phyloP scores from a whole-genome alignment of 2,329 filamentous ascomycete genomes.

The Pestalotiopsis sp. region DNA sequence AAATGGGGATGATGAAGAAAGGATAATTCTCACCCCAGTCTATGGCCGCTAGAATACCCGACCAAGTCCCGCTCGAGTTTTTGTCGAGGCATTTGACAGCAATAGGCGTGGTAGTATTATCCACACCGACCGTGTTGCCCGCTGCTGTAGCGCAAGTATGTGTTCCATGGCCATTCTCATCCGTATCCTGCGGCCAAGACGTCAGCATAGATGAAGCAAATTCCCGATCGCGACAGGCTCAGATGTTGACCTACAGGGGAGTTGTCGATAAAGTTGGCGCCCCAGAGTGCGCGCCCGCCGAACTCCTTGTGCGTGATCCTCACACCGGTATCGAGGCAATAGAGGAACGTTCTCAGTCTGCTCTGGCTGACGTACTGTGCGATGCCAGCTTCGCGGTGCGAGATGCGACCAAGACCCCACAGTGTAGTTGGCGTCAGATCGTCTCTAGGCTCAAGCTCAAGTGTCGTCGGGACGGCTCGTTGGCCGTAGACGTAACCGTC shows the following conservation, averaged over 20 bases:
- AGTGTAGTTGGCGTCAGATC: constrained; percentile 14
- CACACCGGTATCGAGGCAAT: constrained; percentile 29
- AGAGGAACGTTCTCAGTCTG: constrained; percentile 20
- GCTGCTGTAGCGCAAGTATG: constrained; percentile 27
- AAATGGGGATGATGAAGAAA: too few relatives aligned
- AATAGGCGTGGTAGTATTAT: constrained; percentile 26
- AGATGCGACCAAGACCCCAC: constrained; percentile 29
- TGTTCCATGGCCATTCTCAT: constrained; percentile 29
- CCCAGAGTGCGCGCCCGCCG: constrained; percentile 27
- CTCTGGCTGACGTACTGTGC: constrained; percentile 17
- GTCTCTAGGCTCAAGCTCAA: neutral
- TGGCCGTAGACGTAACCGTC: constrained; percentile 20
- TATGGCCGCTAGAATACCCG: constrained; percentile 24
- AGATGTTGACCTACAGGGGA: constrained; percentile 16
- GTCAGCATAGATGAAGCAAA: neutral
- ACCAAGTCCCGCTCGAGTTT: constrained; percentile 20
- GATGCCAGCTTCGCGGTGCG: constrained; percentile 23
- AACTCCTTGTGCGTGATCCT: constrained; percentile 27
- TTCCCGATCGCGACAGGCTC: neutral
- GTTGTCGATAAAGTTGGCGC: constrained; percentile 24
- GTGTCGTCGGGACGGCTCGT: neutral
- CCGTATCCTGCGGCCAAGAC: constrained; percentile 17
- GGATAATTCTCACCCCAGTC: constrained; percentile 25
- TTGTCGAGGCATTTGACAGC: constrained; percentile 27
- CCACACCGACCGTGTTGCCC: constrained; percentile 26